A percentile compares a stretch with the other conserved stretches of the same genome.
Evolutionary conservation across 495 filamentous ascomycete genomes (phyloP).

Genomic region (Amphirosellinia nigrospora): DNA sequence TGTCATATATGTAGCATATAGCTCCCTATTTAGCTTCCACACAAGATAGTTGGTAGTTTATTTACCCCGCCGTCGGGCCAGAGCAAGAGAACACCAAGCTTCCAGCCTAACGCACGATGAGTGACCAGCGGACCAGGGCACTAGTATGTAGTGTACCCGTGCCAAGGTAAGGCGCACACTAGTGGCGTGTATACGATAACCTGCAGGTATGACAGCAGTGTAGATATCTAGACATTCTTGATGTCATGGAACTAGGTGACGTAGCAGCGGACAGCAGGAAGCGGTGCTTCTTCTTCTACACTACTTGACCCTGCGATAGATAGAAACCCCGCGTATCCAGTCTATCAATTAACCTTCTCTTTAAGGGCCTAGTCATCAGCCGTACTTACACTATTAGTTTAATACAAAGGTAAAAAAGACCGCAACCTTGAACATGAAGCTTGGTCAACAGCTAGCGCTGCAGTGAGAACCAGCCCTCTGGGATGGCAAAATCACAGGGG

Average conservation of each 20-base stretch:
- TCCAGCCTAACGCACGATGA: neutral
- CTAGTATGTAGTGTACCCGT: neutral
- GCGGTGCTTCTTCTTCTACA: too few relatives aligned
- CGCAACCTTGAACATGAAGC: neutral
- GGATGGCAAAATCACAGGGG: neutral
- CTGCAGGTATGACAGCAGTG: neutral
- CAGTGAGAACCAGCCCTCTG: neutral
- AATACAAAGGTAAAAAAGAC: neutral
- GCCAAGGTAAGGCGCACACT: conserved; percentile 5
- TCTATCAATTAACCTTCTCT: neutral
- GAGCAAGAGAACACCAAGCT: neutral
- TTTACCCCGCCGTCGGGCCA: conserved; percentile 9
- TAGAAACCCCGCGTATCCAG: neutral
- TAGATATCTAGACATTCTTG: too few relatives aligned
- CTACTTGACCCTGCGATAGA: neutral
- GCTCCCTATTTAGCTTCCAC: neutral
- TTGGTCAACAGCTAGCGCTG: neutral
- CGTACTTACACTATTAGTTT: too few relatives aligned
- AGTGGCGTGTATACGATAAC: neutral
- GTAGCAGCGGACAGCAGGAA: neutral
- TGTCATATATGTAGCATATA: too few relatives aligned
- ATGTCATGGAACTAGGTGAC: conserved; percentile 4
- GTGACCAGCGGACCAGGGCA: neutral
- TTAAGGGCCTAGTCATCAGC: too few relatives aligned
- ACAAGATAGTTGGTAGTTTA: too few relatives aligned